Evolutionary conservation across 2,329 filamentous ascomycete genomes (phyloP), one percentile per base, ranked within the genome.

Genomic region (Stagonosporopsis cucurbitacearum): DNA sequence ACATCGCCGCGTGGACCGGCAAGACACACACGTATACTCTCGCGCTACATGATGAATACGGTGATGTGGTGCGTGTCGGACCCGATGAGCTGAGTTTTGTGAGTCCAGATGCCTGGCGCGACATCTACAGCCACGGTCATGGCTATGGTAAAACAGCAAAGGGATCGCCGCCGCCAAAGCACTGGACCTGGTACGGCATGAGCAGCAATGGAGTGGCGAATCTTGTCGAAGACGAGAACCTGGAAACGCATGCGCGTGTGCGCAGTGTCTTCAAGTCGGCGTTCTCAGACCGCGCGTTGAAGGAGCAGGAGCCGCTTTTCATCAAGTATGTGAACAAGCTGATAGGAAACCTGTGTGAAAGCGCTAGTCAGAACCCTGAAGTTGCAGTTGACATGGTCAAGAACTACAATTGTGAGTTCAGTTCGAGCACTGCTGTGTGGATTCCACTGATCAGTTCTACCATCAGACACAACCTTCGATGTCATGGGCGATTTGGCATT

Each of bases 71-170:
- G 3, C 69, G 79, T 6, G 56, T 77, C 12, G 64, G 67, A 4
- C 77, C 77, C 0, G 72, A 79, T 33, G 74, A 80, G 50, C 32
- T 80, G 1, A 78, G 75, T 23, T 76, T 74, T 62, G 76, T 68
- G 26, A 62, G 73, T 11, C 69, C 71, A 8, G 64, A 77, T 12
- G 70, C 71, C 0, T 75, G 71, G 69, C 61, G 39, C n/a, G 47
- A 50, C 39, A 50, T 50, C 11, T 50, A 42, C 30, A 26, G 47
- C 13, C 30, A 72, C 42, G 69, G 68, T 17, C 63, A 68, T 45
- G 60, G 65, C 20, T 60, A 7, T 62, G 62, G 52, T 52, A 57
- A 25, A 26, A 37, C 28, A 15, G 59, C 62, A 1, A 37, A 50
- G 36, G 65, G 65, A 8, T 44, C 50, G 6, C n/a, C 33, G 19